Conservation (phyloP, 768 basidiomycete genomes). For the Termitomyces sp. region DNA sequence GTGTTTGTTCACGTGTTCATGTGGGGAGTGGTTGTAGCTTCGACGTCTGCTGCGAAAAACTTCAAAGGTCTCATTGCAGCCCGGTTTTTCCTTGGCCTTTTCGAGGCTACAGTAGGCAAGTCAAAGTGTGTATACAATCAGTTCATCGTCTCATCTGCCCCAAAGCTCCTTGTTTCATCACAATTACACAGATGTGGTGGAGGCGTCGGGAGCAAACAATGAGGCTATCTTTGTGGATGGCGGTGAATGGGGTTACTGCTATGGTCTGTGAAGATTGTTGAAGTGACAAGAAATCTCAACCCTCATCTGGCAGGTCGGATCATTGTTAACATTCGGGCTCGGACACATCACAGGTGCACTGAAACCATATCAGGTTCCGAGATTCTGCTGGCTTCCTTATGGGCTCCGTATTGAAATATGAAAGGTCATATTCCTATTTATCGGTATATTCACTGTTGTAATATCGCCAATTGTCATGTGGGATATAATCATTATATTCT, state of each 20-base stretch:
- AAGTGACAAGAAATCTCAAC: no score
- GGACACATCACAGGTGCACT: constrained; percentile 32
- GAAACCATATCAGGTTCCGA: constrained; percentile 32
- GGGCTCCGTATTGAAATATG: neutral
- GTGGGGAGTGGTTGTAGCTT: constrained; percentile 36
- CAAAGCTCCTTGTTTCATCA: constrained; percentile 41
- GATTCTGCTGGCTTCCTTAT: neutral
- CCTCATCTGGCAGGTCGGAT: constrained; percentile 25
- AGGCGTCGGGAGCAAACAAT: constrained; percentile 40
- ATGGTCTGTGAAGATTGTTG: constrained; percentile 18
- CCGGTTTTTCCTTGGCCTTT: constrained; percentile 39
- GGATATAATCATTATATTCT: constrained; percentile 1
- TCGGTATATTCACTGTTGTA: constrained; percentile 34
- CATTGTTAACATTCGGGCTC: constrained; percentile 35
- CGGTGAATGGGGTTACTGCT: constrained; percentile 34
- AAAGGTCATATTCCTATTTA: constrained; percentile 41
- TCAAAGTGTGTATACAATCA: constrained; percentile 25
- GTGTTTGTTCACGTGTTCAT: constrained; percentile 33
- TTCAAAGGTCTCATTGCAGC: constrained; percentile 35
- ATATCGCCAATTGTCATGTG: constrained; percentile 31
- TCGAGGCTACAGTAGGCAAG: constrained; percentile 41
- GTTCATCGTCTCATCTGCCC: constrained; percentile 16
- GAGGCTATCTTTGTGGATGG: constrained; percentile 37
- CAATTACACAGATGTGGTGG: constrained; percentile 49
- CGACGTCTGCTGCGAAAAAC: constrained; percentile 30